Conservation (phyloP, 192 early-diverging fungal genomes). For the Endogone sp. region DNA sequence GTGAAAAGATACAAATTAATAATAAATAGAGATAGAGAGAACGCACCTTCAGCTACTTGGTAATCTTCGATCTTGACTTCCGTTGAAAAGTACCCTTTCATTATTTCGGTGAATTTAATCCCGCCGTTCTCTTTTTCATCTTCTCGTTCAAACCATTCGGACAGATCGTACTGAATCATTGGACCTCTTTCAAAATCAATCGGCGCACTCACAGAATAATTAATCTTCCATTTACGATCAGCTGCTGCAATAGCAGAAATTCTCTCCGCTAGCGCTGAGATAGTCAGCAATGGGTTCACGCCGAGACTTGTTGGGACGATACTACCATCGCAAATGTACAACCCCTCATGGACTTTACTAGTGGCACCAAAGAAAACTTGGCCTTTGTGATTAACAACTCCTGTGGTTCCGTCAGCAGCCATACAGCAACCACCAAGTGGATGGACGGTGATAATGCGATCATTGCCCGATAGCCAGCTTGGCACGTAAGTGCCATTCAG, state of each 20-base stretch:
- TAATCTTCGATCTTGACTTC: conserved; percentile 33
- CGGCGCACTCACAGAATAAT: background rate
- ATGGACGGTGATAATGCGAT: conserved; percentile 40
- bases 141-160: no score
- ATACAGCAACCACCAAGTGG: conserved; percentile 44
- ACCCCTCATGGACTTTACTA: conserved; percentile 33
- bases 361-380: no score
- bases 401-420: conserved; percentile 24
- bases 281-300: conserved; percentile 48
- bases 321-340: conserved; percentile 45
- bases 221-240: conserved; percentile 8
- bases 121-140: conserved; percentile 4
- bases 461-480: conserved; percentile 26
- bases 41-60: conserved; percentile 27
- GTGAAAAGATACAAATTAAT: background rate
- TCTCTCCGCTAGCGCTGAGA: conserved; percentile 38
- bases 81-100: conserved; percentile 42
- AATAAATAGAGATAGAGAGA: no score
- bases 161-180: background rate
- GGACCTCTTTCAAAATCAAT: background rate
- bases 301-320: conserved; percentile 42
- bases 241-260: conserved; percentile 26
- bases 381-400: conserved; percentile 47
- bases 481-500: conserved; percentile 33
- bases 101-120: conserved; percentile 33